Conservation (phyloP, 2,329 filamentous ascomycete genomes). For the Arachnopeziza araneosa region DNA sequence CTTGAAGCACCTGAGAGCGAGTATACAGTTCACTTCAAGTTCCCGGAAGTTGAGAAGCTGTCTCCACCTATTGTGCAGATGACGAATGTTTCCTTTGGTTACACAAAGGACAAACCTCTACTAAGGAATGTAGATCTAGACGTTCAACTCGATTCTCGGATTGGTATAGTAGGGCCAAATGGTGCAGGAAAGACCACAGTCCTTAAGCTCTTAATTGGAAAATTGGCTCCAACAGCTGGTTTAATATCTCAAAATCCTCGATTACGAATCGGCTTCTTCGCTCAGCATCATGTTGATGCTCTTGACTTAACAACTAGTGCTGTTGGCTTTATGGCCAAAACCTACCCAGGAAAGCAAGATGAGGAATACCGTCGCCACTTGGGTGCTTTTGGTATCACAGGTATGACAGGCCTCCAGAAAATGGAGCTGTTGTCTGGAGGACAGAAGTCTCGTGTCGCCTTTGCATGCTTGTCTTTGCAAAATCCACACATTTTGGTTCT, state of each 20-base stretch:
- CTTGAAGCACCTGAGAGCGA: slow-evolving; percentile 86
- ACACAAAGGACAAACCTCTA: slow-evolving; percentile 71
- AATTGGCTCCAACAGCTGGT: slow-evolving; percentile 69
- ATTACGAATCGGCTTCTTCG: slow-evolving; percentile 91
- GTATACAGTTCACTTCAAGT: slow-evolving; percentile 94
- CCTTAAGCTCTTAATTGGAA: slow-evolving; percentile 93
- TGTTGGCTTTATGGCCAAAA: slow-evolving; percentile 93
- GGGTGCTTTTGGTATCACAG: slow-evolving; percentile 84
- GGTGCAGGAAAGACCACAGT: slow-evolving; percentile 98
- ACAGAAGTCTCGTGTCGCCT: slow-evolving; percentile 97
- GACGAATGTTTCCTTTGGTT: slow-evolving; percentile 87
- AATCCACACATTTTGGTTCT: slow-evolving; percentile 97
- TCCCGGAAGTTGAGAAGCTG: slow-evolving; percentile 95
- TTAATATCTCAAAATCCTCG: slow-evolving; percentile 85
- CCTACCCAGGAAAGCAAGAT: slow-evolving; percentile 83
- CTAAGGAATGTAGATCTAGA: slow-evolving; percentile 87
- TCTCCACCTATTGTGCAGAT: slow-evolving; percentile 98
- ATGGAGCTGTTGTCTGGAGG: slow-evolving; percentile 92
- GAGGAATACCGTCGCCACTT: slow-evolving; percentile 96
- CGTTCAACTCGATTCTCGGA: slow-evolving; percentile 95
- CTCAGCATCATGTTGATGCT: slow-evolving; percentile 96
- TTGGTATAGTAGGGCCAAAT: slow-evolving; percentile 98
- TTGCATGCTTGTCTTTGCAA: slow-evolving; percentile 87
- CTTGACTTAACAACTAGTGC: slow-evolving; percentile 84
- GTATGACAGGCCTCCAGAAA: slow-evolving; percentile 93